Conservation (phyloP, 2,329 filamentous ascomycete species). For the Curvularia sp. region DNA sequence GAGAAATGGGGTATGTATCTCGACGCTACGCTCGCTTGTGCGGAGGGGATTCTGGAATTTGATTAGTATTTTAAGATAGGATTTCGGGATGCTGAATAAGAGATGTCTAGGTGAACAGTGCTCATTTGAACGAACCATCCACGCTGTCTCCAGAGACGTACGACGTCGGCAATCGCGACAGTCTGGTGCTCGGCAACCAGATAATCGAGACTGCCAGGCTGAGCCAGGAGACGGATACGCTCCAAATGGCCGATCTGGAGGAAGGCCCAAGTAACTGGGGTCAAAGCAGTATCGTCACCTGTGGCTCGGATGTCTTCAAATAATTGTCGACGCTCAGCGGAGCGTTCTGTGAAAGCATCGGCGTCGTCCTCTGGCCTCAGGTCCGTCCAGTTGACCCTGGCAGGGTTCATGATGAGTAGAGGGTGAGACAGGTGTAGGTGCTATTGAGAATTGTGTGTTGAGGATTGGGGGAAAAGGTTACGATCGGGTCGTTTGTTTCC, state of each 20-base stretch:
- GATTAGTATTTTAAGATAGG: not conserved
- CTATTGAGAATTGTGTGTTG: too few relatives aligned
- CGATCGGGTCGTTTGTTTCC: too few relatives aligned
- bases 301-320: not conserved
- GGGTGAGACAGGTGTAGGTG: too few relatives aligned
- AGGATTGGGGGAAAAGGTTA: too few relatives aligned
- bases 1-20: not conserved
- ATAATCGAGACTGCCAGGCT: too few relatives aligned
- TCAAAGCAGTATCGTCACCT: not conserved
- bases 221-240: not conserved
- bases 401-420: not conserved
- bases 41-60: not conserved
- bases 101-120: constrained; percentile 1
- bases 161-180: not conserved
- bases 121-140: constrained; percentile 20
- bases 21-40: constrained; percentile 6
- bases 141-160: constrained; percentile 2
- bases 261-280: not conserved
- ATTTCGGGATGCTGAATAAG: not conserved
- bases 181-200: too few relatives aligned
- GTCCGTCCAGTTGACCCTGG: not conserved
- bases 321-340: constrained; percentile 1
- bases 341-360: not conserved
- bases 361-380: constrained; percentile 1
- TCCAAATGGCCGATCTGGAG: not conserved